These are phyloP conservation scores for Cutaneotrichosporon daszewskae DNA, from an alignment of 1,284 basidiomycete genomes.

Conservation along the genomic window DNA sequence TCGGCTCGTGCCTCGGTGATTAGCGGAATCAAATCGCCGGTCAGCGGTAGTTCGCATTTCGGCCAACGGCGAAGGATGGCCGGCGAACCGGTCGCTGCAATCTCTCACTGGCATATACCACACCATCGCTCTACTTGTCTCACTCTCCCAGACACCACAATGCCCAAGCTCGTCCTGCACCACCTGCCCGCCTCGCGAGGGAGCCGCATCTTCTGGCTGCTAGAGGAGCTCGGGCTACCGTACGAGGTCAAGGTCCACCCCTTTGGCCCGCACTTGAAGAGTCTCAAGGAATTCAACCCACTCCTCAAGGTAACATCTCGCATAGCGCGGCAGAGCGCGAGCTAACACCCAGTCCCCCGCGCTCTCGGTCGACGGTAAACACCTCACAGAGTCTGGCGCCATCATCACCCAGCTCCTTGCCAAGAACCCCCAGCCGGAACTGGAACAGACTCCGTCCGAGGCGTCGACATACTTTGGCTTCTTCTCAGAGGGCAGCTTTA, in stretches of 20 bases:
- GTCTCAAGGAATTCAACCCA: conserved; percentile 24
- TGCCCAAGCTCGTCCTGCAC: conserved; percentile 29
- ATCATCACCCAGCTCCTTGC: conserved; percentile 9
- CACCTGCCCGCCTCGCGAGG: conserved; percentile 40
- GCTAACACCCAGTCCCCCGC: conserved; percentile 1
- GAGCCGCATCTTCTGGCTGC: conserved; percentile 28
- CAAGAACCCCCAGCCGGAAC: background rate
- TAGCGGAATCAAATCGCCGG: no score
- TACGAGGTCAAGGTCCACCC: conserved; percentile 37
- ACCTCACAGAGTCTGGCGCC: conserved; percentile 2
- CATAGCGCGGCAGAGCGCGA: background rate
- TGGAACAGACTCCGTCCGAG: background rate
- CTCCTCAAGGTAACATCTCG: conserved; percentile 23
- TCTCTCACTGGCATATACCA: no score
- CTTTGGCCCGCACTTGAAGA: background rate
- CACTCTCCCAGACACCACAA: no score
- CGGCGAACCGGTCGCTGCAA: no score
- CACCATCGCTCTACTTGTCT: no score
- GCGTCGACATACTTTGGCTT: conserved; percentile 2
- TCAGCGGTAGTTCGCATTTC: no score
- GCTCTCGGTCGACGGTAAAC: background rate
- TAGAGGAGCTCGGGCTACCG: conserved; percentile 29
- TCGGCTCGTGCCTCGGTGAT: no score
- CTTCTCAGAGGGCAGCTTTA: conserved; percentile 5
- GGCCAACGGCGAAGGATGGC: no score